phyloP scores from a whole-genome alignment of 257 asterid genomes.

The Solanum megistacrolobum region DNA sequence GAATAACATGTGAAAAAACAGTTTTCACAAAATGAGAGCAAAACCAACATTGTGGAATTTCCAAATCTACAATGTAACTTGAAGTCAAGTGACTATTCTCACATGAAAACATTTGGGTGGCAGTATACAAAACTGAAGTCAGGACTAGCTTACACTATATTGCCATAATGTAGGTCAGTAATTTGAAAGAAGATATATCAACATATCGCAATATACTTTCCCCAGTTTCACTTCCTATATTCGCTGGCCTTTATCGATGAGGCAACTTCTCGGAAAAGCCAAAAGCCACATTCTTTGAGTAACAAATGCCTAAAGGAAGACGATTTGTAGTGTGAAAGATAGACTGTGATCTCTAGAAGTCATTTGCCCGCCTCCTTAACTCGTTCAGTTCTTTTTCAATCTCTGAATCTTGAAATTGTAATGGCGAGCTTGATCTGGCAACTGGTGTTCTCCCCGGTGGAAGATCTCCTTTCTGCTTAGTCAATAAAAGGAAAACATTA shows the following conservation, averaged over 20 bases:
- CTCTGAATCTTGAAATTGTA: constrained; percentile 77
- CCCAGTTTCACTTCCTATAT: background rate
- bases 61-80: background rate
- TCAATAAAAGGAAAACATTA: background rate
- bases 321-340: background rate
- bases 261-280: background rate
- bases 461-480: constrained; percentile 82
- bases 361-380: constrained; percentile 66
- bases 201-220: background rate
- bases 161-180: background rate
- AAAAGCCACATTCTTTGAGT: background rate
- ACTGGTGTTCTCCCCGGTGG: constrained; percentile 75
- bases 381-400: constrained; percentile 87
- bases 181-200: background rate
- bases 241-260: background rate
- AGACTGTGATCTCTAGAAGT: constrained; percentile 23
- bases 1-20: no score
- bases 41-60: background rate
- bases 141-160: background rate
- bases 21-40: background rate
- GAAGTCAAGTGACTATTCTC: background rate
- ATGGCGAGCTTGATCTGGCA: constrained; percentile 25
- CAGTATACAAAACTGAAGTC: background rate
- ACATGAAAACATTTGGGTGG: background rate
- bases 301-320: background rate